Percentiles rank a stretch among this genome's conserved stretches.
Evolutionary conservation across 2,329 filamentous ascomycete species (phyloP).

Genomic region (Colletotrichum limetticola): DNA sequence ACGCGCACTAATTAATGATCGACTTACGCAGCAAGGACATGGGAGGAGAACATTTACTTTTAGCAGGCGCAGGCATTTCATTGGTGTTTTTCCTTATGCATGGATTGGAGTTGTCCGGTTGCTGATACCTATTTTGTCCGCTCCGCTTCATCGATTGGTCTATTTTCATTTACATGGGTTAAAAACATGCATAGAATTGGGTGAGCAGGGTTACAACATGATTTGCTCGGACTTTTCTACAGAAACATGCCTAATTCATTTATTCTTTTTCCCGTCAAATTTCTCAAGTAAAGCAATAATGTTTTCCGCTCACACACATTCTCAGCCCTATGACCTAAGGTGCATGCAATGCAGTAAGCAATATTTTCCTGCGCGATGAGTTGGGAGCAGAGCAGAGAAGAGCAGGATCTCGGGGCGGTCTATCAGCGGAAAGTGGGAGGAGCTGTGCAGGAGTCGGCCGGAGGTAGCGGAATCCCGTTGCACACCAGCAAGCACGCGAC

Average conservation of each 20-base stretch:
- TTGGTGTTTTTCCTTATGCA: neutral
- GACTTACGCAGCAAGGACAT: neutral
- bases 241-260: neutral
- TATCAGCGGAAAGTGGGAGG: neutral
- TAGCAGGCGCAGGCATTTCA: neutral
- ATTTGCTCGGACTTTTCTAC: neutral
- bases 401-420: neutral
- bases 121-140: neutral
- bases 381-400: neutral
- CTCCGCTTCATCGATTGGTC: neutral
- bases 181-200: neutral
- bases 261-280: neutral
- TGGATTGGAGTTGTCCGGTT: neutral
- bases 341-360: neutral
- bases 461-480: neutral
- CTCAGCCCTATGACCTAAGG: neutral
- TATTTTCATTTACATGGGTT: neutral
- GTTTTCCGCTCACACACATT: neutral
- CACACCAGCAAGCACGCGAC: neutral
- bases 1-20: neutral
- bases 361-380: neutral
- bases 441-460: neutral
- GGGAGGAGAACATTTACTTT: neutral
- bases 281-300: neutral
- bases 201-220: neutral